phyloP scores from a whole-genome alignment of 2,329 filamentous ascomycete genomes.

The Purpureocillium lavendulum region DNA sequence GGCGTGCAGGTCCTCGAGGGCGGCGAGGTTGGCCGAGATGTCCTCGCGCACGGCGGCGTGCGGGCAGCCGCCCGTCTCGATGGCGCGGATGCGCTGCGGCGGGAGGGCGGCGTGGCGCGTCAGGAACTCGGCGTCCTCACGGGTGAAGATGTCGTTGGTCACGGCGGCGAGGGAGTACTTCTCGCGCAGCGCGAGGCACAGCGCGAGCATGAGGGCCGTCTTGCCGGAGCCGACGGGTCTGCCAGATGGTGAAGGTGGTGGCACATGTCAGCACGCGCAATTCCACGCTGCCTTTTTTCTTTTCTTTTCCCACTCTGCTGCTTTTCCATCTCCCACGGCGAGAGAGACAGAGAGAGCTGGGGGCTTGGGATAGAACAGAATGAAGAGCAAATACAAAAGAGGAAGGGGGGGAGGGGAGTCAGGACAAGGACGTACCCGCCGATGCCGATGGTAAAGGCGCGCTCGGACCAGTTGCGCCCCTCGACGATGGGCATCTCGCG shows the following conservation, averaged over 20 bases:
- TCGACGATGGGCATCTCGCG: slow-evolving; percentile 92
- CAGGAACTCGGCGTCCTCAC: slow-evolving; percentile 96
- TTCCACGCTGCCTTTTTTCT: no score
- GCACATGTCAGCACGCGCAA: no score
- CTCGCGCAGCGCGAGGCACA: slow-evolving; percentile 76
- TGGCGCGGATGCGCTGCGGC: slow-evolving; percentile 77
- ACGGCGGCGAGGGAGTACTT: slow-evolving; percentile 86
- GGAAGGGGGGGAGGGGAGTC: no score
- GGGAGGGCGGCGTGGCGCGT: slow-evolving; percentile 79
- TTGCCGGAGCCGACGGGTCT: slow-evolving; percentile 96
- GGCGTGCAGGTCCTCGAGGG: slow-evolving; percentile 78
- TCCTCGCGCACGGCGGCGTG: slow-evolving; percentile 97
- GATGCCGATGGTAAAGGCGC: slow-evolving; percentile 95
- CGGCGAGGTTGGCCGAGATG: slow-evolving; percentile 87
- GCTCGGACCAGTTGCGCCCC: slow-evolving; percentile 76
- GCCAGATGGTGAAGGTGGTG: neutral
- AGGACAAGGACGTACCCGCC: slow-evolving; percentile 61
- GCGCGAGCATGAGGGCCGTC: slow-evolving; percentile 90
- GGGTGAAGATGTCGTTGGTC: slow-evolving; percentile 98
- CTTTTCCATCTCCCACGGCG: no score
- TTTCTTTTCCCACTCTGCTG: no score
- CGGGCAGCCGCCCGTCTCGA: slow-evolving; percentile 95
- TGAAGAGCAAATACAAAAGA: no score
- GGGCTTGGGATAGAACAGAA: no score
- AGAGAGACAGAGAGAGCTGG: no score